Evolutionary conservation across 2,329 filamentous ascomycete genomes (phyloP).

Genomic region (Fusarium compactum): DNA sequence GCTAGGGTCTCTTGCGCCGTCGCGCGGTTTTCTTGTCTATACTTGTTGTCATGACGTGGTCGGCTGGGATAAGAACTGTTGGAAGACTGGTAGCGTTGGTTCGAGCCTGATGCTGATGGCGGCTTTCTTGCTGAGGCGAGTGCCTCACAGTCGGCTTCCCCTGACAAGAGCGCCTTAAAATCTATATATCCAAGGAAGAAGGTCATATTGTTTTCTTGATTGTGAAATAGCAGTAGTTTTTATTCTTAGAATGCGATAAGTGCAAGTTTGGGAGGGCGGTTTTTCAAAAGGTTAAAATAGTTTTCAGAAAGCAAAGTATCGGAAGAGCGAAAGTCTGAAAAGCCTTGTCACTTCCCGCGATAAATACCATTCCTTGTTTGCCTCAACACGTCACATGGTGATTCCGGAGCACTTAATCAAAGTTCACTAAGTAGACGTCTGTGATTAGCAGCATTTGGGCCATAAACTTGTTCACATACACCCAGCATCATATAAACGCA

Average conservation of each 20-base stretch:
- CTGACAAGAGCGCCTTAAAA: not conserved
- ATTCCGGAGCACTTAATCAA: not conserved
- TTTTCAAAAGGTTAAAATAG: too few species aligned
- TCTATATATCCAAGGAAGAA: not conserved
- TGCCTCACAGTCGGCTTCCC: not conserved
- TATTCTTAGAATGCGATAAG: not conserved
- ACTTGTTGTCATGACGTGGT: fast-evolving
- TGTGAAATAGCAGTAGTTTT: not conserved
- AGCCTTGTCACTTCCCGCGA: too few species aligned
- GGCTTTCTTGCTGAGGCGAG: not conserved
- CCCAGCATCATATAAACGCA: not conserved
- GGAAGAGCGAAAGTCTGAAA: not conserved
- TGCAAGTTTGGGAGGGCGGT: not conserved
- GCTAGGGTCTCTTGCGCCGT: not conserved
- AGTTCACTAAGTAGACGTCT: fast-evolving
- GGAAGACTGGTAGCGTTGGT: not conserved
- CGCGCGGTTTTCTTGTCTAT: not conserved
- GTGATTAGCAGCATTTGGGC: not conserved
- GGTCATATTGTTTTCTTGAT: not conserved
- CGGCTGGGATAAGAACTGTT: not conserved
- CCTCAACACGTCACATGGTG: not conserved
- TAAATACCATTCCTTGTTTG: too few species aligned
- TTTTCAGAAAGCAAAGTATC: not conserved
- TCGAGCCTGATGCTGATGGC: not conserved
- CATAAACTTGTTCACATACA: not conserved